Evolutionary conservation across 164 flowering plant species (phyloP), one percentile per base, ranked within the genome.

Genomic region (Berberis vulgaris): DNA sequence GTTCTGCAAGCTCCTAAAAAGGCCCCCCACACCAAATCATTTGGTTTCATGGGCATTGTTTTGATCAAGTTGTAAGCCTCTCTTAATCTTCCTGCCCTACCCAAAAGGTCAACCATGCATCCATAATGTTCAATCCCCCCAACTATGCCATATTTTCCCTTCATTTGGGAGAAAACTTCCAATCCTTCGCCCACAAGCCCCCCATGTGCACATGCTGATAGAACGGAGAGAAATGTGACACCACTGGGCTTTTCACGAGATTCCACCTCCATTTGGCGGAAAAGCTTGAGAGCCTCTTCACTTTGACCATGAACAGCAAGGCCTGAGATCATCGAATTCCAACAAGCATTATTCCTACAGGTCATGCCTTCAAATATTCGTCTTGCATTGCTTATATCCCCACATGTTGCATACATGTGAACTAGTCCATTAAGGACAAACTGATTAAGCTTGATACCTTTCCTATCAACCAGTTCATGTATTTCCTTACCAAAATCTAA

Each of bases 361-460:
- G 45, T 1, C 78, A 80, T 72, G 59, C 64, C 63, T 4, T 81
- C 84, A 73, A 88, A 91, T 7, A 88, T 72, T 46, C 42, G 49
- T 57, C 77, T 77, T 8, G 93, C 91, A 60, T 50, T 74, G 10
- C 8, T 41, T 44, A 88, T 65, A 73, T 86, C 89, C 56, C 92
- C 95, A 71, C 91, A 86, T 71, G 88, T 88, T 42, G 91, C 88
- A 74, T 88, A 88, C 97, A 88, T 90, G 74, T 90, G 95, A 12
- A 88, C 77, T 41, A 90, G 71, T 5, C 79, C 86, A 78, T 85
- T 90, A 1, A 74, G 61, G 64, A 86, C 84, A 73, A 82, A 85
- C 71, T 77, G 82, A 63, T 84, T 90, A 58, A 72, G 67, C 67
- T 74, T 74, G 13, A 88, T 73, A 7, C 78, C 62, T 26, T 75